Base-by-base conservation (phyloP, 345 rosid species). In the Moricandia arvensis region DNA sequence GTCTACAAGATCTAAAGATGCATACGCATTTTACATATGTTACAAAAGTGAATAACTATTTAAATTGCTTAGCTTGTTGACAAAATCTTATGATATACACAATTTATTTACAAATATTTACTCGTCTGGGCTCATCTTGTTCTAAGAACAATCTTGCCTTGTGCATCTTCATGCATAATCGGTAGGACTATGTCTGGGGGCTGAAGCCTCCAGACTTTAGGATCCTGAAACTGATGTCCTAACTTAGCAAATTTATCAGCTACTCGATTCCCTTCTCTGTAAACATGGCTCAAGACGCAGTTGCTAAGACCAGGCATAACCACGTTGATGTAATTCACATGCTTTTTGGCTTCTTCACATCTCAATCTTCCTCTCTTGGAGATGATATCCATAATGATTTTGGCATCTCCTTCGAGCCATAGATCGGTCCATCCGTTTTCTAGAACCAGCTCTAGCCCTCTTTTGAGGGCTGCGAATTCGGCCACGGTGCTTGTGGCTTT, bases 351-450 rank as follows among this genome's bases (percentile, higher is more conserved):
- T 60, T 87, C 83, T 33, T 75, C 79, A 57, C 89, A 82, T 77
- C 69, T 90, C 60, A 88, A 85, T 62, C 51, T 67, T 64, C 87
- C 86, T 72, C 76, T 82, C 63, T 80, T 73, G 71, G 72, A 62
- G 26, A 89, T 79, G 49, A 87, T 81, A 26, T 91, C 97, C 21
- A 93, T 78, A 72, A 89, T 78, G 60, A 85, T 64, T 75, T 88
- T 87, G 24, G 87, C 87, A 53, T 93, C 97, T 3, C 98, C 96
- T 82, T 93, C 97, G 0, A 91, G 88, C 96, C 98, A 93, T 5
- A 91, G 79, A 29, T 85, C 75, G 5, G 61, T 82, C 97, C 89
- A 89, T 0, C 93, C 89, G 35, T 92, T 84, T 77, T 93, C 97
- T 8, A 88, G 74, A n/a, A 81, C 87, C 68, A 93, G 79, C 76